These are phyloP conservation scores for Apiospora hydei DNA, from an alignment of 2,329 filamentous ascomycete species.

Conservation along the genomic window DNA sequence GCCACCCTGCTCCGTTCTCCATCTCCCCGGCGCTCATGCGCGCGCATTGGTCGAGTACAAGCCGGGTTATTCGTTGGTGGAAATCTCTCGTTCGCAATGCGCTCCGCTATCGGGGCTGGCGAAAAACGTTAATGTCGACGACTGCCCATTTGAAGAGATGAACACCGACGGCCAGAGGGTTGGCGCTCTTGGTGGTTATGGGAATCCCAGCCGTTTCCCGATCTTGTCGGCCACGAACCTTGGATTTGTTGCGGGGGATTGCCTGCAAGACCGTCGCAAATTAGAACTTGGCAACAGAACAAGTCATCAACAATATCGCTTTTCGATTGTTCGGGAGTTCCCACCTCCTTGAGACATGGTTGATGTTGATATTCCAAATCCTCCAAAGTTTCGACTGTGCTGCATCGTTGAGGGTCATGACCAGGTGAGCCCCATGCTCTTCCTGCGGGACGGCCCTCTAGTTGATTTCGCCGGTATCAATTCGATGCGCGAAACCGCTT, in stretches of 20 bases:
- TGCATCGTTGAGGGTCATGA: too few species aligned
- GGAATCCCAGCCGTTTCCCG: too few species aligned
- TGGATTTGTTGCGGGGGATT: too few species aligned
- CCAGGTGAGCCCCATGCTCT: neutral
- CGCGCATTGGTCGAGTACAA: neutral
- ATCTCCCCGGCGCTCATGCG: neutral
- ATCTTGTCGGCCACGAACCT: too few species aligned
- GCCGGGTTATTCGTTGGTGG: neutral
- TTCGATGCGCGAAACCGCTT: neutral
- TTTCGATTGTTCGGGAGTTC: too few species aligned
- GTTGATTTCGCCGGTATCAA: neutral
- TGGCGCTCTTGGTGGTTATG: neutral
- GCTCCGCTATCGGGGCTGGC: neutral
- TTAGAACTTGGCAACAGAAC: too few species aligned
- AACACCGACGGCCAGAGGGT: neutral
- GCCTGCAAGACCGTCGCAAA: too few species aligned
- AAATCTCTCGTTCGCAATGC: neutral
- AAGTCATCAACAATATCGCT: too few species aligned
- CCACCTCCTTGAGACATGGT: too few species aligned
- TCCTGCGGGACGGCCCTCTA: too few species aligned
- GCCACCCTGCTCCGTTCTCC: neutral
- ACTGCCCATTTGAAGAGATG: neutral
- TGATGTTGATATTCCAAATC: too few species aligned
- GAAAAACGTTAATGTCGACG: neutral
- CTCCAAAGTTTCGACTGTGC: too few species aligned